Percentiles rank a stretch among this genome's conserved stretches.
phyloP scores from a whole-genome alignment of 2,329 filamentous ascomycete genomes.

The Diaporthe citrichinensis region DNA sequence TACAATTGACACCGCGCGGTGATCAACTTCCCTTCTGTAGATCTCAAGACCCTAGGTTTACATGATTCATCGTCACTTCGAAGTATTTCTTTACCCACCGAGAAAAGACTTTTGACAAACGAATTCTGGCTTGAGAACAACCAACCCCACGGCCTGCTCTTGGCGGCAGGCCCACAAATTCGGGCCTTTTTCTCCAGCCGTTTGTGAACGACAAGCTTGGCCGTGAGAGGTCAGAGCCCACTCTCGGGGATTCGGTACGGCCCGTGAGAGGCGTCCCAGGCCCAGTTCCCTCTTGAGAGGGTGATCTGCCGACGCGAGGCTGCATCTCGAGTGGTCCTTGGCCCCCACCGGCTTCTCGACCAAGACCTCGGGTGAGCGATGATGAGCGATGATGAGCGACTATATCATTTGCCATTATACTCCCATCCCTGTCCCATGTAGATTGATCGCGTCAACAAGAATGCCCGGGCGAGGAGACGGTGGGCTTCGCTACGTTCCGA shows the following conservation, averaged over 20 bases:
- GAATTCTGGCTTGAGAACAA: too few species aligned
- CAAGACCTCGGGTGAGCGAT: not conserved
- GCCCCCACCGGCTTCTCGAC: not conserved
- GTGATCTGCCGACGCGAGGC: slow-evolving; percentile 4
- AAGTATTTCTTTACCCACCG: too few species aligned
- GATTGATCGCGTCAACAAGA: not conserved
- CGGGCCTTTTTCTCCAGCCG: not conserved
- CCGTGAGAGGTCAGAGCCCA: not conserved
- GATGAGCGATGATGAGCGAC: not conserved
- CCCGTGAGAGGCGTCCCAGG: not conserved
- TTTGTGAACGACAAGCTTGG: slow-evolving; percentile 16
- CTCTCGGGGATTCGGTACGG: slow-evolving; percentile 19
- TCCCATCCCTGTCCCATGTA: not conserved
- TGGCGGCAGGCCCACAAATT: not conserved
- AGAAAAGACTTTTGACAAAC: not conserved
- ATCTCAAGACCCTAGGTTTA: too few species aligned
- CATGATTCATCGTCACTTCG: not conserved
- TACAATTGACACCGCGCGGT: not conserved
- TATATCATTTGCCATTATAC: not conserved
- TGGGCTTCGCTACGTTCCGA: not conserved
- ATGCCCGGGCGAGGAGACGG: not conserved
- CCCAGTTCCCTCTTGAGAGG: not conserved
- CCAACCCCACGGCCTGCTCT: not conserved
- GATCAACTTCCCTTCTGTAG: too few species aligned
- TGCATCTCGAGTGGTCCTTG: not conserved